phyloP scores from a whole-genome alignment of 805 yeast species.

The Wickerhamiella siamensis region DNA sequence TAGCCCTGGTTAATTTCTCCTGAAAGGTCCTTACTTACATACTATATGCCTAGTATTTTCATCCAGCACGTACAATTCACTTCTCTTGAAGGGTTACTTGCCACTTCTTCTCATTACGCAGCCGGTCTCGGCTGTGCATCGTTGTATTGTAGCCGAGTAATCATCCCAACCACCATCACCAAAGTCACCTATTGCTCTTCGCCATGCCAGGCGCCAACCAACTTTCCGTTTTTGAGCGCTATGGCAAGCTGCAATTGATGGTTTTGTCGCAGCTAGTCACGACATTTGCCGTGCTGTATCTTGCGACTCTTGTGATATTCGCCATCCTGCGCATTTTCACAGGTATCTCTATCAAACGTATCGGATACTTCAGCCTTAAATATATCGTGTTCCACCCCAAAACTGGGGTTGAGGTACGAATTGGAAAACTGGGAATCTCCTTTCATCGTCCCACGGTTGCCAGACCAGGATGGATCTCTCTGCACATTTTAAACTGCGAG shows the following conservation, averaged over 20 bases:
- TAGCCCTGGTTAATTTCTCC: too few species aligned
- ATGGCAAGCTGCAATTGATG: conserved; percentile 16
- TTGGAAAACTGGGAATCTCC: conserved; percentile 24
- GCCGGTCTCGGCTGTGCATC: too few species aligned
- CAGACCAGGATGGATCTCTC: conserved; percentile 28
- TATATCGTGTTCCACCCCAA: conserved; percentile 24
- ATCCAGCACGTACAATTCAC: too few species aligned
- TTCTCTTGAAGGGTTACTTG: too few species aligned
- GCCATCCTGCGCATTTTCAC: conserved; percentile 28
- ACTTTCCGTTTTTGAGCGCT: conserved; percentile 12
- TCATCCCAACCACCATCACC: too few species aligned
- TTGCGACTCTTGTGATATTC: conserved; percentile 26
- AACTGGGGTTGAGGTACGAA: conserved; percentile 24
- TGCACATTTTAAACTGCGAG: conserved; percentile 23
- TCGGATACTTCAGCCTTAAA: conserved; percentile 29
- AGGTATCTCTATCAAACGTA: conserved; percentile 29
- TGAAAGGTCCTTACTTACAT: too few species aligned
- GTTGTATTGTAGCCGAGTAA: too few species aligned
- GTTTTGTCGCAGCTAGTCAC: conserved; percentile 15
- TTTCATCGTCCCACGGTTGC: conserved; percentile 30
- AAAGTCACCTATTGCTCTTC: neutral
- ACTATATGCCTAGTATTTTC: too few species aligned
- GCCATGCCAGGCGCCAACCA: neutral
- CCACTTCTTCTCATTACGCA: too few species aligned
- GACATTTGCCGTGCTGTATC: conserved; percentile 14